Base-by-base conservation (phyloP, 2,329 filamentous ascomycete genomes). In the Colletotrichum filicis region DNA sequence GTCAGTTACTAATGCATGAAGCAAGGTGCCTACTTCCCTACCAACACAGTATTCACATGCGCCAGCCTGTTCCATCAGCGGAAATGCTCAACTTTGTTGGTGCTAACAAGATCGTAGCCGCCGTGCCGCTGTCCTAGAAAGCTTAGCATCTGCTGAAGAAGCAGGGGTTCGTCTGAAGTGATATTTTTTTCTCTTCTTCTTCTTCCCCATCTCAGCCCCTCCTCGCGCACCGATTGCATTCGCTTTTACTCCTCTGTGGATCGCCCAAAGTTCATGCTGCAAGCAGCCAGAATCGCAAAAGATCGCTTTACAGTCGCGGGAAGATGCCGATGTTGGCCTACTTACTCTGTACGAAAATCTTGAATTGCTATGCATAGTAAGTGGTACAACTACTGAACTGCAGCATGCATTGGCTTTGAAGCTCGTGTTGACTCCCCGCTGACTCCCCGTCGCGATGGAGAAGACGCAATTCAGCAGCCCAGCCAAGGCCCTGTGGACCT, bases 91-190 rank as follows among this genome's bases (percentile, higher is more conserved):
- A n/a, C 42, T 49, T 19, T n/a, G 42, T 49, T 49, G 42, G 42
- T n/a, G 42, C 42, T 49, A 19, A 9, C 42, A 49, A n/a, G 42
- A 46, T n/a, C 42, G 42, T 49, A 49, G 42, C 42, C 42, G 42
- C 42, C 16, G 19, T 49, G 42, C 42, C 42, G 42, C 42, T 49
- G 16, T n/a, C 42, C 42, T 49, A 35, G 46, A 71, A 71, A 67
- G 63, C 62, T 67, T 71, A 56, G 32, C 58, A 22, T 16, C 32
- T 26, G 26, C 14, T 56, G 68, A 16, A 55, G 30, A 59, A 57
- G 49, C 61, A 58, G 67, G 61, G 68, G 42, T 30, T 66, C 28
- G 11, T 26, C 55, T 12, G 19, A 16, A 42, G 37, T 7, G 37
- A 14, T 42, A 3, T 42, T 42, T 42, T 42, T n/a, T n/a, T 49